Base-by-base conservation (phyloP, 2,329 filamentous ascomycete genomes). In the Ophiocordyceps sinensis region DNA sequence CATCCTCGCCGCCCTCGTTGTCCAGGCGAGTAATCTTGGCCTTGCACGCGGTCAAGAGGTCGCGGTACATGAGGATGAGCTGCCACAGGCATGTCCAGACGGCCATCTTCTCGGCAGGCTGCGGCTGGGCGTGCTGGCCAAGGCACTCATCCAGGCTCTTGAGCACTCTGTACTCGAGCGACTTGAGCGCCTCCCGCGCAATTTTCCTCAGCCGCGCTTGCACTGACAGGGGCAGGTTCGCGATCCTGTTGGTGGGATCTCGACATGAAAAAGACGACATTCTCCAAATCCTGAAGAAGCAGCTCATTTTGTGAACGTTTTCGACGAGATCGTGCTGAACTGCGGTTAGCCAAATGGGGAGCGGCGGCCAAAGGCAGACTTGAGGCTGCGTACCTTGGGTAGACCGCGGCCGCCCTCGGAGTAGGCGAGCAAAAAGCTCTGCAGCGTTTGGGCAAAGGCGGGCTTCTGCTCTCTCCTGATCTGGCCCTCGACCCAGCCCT, bases 31-130 rank as follows among this genome's bases (percentile, higher is more conserved):
- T 44, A 42, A 61, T 50, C 43, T 54, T 52, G 21, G 42, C 43
- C 41, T 58, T 55, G 44, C 56, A 57, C 9, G 52, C 51, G 15
- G 48, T 44, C 42, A 60, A 53, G 37, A 70, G 52, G 41, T 70
- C 64, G 19, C 62, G 61, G 45, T 71, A 70, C 48, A 69, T 62
- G 34, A 71, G 56, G 36, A 71, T 64, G 42, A 70, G 51, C 45
- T 70, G 65, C 67, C 69, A 71, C 51, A 70, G 52, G 49, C 62
- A 63, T 14, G 60, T 63, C 66, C 68, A 71, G 19, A 71, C 49
- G n/a, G 63, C 60, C 43, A 69, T 51, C 38, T 58, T 60, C 40
- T 66, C 65, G 13, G 62, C 52, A 1, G 53, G 45, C 48, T 60
- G 57, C 12, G 64, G 58, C 21, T 64, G 55, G 11, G 57, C 55